Evolutionary conservation across 2,329 filamentous ascomycete genomes (phyloP).

Genomic region (Aspergillus fumigatiaffinis): DNA sequence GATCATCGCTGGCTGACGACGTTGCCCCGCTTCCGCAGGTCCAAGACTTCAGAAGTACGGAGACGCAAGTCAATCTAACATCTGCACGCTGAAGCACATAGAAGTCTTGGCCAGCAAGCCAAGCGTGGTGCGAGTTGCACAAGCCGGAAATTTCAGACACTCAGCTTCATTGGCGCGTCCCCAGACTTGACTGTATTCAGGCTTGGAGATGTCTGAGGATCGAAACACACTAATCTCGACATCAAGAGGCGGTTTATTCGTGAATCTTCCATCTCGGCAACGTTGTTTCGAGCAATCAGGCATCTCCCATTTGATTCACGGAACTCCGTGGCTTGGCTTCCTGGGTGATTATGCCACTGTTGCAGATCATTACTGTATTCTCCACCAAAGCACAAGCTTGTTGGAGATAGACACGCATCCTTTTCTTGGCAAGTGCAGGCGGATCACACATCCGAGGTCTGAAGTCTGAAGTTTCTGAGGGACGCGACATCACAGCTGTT

Average conservation of each 20-base stretch:
- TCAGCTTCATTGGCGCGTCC: neutral
- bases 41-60: neutral
- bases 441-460: too few species aligned
- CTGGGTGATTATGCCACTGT: too few species aligned
- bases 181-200: too few species aligned
- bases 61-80: neutral
- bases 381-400: neutral
- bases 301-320: neutral
- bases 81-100: neutral
- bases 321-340: neutral
- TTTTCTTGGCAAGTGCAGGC: neutral
- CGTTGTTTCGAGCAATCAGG: constrained; percentile 2
- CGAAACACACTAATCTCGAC: neutral
- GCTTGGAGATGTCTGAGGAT: too few species aligned
- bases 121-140: neutral
- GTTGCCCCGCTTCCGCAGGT: neutral
- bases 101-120: neutral
- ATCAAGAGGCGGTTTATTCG: neutral
- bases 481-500: neutral
- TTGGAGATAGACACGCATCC: neutral
- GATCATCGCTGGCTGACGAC: constrained; percentile 7
- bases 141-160: neutral
- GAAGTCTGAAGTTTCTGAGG: neutral
- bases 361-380: constrained; percentile 1
- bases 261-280: too few species aligned